Evolutionary conservation across 148 eudicot genomes (phyloP).

Genomic region (Rhododendron vialii): DNA sequence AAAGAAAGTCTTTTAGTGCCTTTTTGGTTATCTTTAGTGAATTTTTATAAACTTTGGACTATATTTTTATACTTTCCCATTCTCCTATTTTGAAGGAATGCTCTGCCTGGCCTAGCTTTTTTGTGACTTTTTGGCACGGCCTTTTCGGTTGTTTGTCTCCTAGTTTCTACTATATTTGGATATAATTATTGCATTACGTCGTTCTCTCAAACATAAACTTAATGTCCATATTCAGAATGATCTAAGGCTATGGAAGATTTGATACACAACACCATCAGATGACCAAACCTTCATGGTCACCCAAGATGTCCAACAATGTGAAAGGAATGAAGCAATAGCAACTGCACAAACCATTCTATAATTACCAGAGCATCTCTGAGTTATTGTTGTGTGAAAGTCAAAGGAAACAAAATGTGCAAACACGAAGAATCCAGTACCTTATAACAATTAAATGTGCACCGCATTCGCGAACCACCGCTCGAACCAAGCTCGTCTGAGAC

Average conservation of each 20-base stretch:
- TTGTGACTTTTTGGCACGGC: background rate
- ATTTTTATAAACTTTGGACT: background rate
- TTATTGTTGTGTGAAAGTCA: background rate
- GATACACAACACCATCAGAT: background rate
- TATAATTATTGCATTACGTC: too few relatives aligned
- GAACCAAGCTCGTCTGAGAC: slow-evolving; percentile 85
- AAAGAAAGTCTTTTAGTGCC: background rate
- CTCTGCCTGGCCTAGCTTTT: background rate
- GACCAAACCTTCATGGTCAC: background rate
- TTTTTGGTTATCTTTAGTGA: background rate
- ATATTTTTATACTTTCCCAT: background rate
- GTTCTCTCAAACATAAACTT: background rate
- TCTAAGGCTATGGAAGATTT: background rate
- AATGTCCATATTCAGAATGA: background rate
- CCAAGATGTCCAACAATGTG: background rate
- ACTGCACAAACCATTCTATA: background rate
- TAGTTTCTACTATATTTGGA: background rate
- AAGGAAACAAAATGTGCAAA: slow-evolving; percentile 3
- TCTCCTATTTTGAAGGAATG: background rate
- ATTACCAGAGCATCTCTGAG: background rate
- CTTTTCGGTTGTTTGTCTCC: too few relatives aligned
- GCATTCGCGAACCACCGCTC: slow-evolving; percentile 93
- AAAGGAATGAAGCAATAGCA: background rate
- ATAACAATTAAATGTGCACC: slow-evolving; percentile 71
- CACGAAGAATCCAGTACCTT: slow-evolving; percentile 41